Percentiles rank a stretch among this genome's conserved stretches.
These are phyloP conservation scores for Colletotrichum limetticola DNA, from an alignment of 2,329 filamentous ascomycete genomes.

Conservation along the genomic window DNA sequence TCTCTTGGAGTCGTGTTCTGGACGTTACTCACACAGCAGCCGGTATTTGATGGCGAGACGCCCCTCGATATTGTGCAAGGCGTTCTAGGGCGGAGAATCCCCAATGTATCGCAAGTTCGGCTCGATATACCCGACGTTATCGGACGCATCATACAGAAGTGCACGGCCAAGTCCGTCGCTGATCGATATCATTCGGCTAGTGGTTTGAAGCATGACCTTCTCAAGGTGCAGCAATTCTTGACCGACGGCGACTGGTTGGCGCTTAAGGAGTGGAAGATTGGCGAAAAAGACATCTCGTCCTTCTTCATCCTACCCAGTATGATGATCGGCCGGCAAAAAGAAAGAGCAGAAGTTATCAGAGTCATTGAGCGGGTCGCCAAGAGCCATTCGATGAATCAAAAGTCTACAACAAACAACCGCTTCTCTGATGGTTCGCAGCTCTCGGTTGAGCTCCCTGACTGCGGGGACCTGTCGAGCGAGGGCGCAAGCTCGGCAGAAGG, in stretches of 20 bases:
- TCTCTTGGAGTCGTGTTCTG: slow-evolving; percentile 91
- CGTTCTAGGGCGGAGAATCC: slow-evolving; percentile 82
- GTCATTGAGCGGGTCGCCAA: slow-evolving; percentile 82
- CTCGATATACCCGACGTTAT: slow-evolving; percentile 87
- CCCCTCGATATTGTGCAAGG: slow-evolving; percentile 93
- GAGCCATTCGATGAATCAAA: slow-evolving; percentile 64
- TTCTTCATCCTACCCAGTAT: slow-evolving; percentile 87
- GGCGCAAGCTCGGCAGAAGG: slow-evolving; percentile 68
- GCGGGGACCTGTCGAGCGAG: slow-evolving; percentile 68
- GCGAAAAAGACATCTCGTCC: slow-evolving; percentile 87
- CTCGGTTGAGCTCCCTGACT: slow-evolving; percentile 60
- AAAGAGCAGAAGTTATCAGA: slow-evolving; percentile 75
- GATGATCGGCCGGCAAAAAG: slow-evolving; percentile 83
- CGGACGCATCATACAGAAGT: slow-evolving; percentile 86
- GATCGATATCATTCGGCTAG: slow-evolving; percentile 92
- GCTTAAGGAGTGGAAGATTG: slow-evolving; percentile 80
- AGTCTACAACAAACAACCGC: slow-evolving; percentile 50
- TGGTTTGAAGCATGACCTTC: slow-evolving; percentile 84
- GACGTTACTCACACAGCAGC: slow-evolving; percentile 82
- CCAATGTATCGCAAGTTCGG: slow-evolving; percentile 79
- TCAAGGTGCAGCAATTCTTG: slow-evolving; percentile 78
- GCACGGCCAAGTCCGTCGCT: slow-evolving; percentile 87
- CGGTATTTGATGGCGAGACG: slow-evolving; percentile 81
- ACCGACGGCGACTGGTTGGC: slow-evolving; percentile 78
- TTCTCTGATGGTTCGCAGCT: slow-evolving; percentile 65